These are phyloP conservation scores for Megacollybia platyphylla DNA, from an alignment of 1,284 basidiomycete species.

Conservation along the genomic window DNA sequence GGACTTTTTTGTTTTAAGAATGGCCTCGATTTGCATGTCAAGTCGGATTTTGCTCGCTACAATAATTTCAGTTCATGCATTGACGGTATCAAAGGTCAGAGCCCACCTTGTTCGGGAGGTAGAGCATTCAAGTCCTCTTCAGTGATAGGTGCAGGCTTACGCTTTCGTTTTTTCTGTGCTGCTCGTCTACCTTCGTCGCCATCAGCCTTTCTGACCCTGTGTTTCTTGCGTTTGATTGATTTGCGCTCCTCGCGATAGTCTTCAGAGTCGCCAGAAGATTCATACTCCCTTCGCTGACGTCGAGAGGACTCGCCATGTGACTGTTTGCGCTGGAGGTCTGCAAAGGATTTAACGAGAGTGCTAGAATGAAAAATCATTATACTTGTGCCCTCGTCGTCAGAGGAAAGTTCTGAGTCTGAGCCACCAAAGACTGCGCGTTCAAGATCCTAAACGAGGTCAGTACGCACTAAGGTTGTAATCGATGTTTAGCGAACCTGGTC, in stretches of 20 bases:
- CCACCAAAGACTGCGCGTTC: conserved; percentile 66
- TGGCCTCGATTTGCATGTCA: conserved; percentile 71
- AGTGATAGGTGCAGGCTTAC: conserved; percentile 22
- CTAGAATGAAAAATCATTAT: not conserved
- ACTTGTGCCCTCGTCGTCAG: conserved; percentile 50
- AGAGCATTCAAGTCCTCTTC: conserved; percentile 53
- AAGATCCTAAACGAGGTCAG: conserved; percentile 22
- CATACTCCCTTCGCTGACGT: conserved; percentile 22
- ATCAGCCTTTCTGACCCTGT: conserved; percentile 18
- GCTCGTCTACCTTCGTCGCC: conserved; percentile 23
- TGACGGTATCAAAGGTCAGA: not conserved
- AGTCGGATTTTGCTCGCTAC: conserved; percentile 50
- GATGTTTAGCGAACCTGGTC: conserved; percentile 6
- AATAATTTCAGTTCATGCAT: conserved; percentile 1
- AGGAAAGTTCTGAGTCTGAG: conserved; percentile 65
- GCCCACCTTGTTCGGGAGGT: conserved; percentile 60
- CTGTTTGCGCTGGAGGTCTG: conserved; percentile 20
- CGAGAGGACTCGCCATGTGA: conserved; percentile 13
- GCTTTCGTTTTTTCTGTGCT: conserved; percentile 22
- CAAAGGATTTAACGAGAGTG: not conserved
- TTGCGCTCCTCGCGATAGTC: conserved; percentile 46
- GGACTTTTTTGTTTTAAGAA: conserved; percentile 69
- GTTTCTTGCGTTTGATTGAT: conserved; percentile 32
- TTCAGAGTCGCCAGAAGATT: conserved; percentile 49
- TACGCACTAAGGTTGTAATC: conserved; percentile 8